Base-by-base conservation (phyloP, 495 filamentous ascomycete species). In the Stereocaulon alpinum region DNA sequence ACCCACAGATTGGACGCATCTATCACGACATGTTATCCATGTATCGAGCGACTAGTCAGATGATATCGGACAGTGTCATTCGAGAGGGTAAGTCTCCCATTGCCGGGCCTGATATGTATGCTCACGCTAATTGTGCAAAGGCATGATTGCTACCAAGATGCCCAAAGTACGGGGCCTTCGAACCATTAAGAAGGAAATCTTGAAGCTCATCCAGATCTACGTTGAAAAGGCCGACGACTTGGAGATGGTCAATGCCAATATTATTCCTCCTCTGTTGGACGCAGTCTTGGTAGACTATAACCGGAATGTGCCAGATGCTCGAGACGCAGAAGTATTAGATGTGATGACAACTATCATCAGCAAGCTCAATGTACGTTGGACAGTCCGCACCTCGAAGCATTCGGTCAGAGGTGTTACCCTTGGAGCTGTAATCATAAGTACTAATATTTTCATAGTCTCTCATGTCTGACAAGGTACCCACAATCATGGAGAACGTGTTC, bases 11-110 rank as follows among this genome's bases (percentile, higher is more conserved):
- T 67, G 94, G 91, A 49, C 85, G 91, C 29, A 95, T 99, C 62
- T 99, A 96, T 66, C 83, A 92, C 68, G 94, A 99, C 70, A 97
- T 99, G 94, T 76, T 99, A 47, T 90, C 90, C 63, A 97, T 99
- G 93, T 99, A 96, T 67, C 85, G 89, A 50, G 91, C 92, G 34
- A 90, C 90, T n/a, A 96, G 91, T 66, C 80, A 89, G 68, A 83
- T 99, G 63, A 96, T 99, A 63, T 96, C 93, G 32, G 87, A 92
- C 67, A 85, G 88, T 61, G 88, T 99, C 42, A 82, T 82, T 47
- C 82, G 83, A 66, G 89, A 96, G 60, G 93, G 92, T 92, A 76
- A 73, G 76, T 63, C 40, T n/a, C 44, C 40, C 6, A 18, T 54
- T 40, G 12, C 3, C 41, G 47, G 40, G 32, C 1, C 32, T 6